Evolutionary conservation across 352 stramenopile genomes (phyloP).

Genomic region (Globisporangium solare): DNA sequence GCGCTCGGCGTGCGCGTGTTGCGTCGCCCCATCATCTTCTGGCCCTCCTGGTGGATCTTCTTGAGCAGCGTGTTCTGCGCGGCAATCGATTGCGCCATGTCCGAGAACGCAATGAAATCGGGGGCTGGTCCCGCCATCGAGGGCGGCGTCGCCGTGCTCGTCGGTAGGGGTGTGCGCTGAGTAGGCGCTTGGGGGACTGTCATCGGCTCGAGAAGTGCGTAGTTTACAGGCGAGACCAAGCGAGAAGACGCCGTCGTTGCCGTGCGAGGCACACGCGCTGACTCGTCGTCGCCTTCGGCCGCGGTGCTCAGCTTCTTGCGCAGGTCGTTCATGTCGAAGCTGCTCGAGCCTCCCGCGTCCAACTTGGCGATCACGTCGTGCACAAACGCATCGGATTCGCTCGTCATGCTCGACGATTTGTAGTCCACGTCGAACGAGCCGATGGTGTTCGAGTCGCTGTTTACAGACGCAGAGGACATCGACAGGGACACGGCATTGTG

Average conservation of each 20-base stretch:
- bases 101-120: not conserved
- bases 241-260: no score
- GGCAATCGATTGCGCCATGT: slow-evolving; percentile 7
- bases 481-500: not conserved
- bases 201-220: no score
- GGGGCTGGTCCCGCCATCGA: no score
- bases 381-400: not conserved
- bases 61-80: slow-evolving; percentile 6
- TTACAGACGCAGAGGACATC: not conserved
- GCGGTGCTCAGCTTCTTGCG: not conserved
- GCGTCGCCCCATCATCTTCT: slow-evolving; percentile 2
- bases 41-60: slow-evolving; percentile 3
- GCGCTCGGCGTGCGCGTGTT: not conserved
- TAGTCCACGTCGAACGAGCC: slow-evolving; percentile 3
- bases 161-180: no score
- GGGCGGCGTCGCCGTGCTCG: no score
- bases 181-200: no score
- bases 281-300: no score
- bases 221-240: no score
- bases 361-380: not conserved
- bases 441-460: slow-evolving; percentile 6
- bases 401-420: no score
- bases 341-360: not conserved
- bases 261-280: no score
- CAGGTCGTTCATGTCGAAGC: not conserved